Base-by-base conservation (phyloP, 2,329 filamentous ascomycete genomes). In the Cyphellophora attinorum region DNA sequence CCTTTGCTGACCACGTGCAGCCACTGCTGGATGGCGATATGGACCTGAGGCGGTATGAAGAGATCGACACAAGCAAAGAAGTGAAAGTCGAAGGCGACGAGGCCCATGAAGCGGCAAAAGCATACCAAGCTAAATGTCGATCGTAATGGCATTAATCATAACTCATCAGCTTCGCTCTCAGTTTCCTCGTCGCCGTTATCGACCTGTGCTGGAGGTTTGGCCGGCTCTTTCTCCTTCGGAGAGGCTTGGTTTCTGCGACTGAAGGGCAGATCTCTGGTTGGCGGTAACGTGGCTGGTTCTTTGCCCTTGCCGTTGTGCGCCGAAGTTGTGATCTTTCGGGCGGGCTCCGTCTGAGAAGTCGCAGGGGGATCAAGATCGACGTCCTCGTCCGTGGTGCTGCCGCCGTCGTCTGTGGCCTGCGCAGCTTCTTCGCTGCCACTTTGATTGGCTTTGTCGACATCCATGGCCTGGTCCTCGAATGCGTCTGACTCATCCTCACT, bases 41-140 rank as follows among this genome's bases (percentile, higher is more conserved):
- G 78, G 80, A 85, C 54, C 55, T 85, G 41, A 63, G 78, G 35
- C 63, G 80, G 29, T 70, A 74, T 44, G 74, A 82, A 54, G 81
- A 85, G 58, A 56, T 81, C 50, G 74, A 79, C 43, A 74, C 70
- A 8, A 47, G 41, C 36, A 37, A 44, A 29, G 46, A 45, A 30
- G 41, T 47, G 8, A 25, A 25, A n/a, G n/a, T 25, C 21, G 21
- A 11, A 33, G 33, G 14, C 11, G 29, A 11, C 35, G 21, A 25
- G 21, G n/a, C 21, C n/a, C 21, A 25, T 25, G 8, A 25, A n/a
- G 21, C 21, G 8, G n/a, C 21, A n/a, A 25, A 8, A 25, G 21
- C 8, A 25, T 25, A 25, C 21, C 21, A 25, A n/a, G 21, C n/a
- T 8, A 25, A n/a, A n/a, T n/a, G n/a, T n/a, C n/a, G n/a, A n/a